phyloP scores from a whole-genome alignment of 768 basidiomycete genomes.

The Peribolospora kevripleyi region DNA sequence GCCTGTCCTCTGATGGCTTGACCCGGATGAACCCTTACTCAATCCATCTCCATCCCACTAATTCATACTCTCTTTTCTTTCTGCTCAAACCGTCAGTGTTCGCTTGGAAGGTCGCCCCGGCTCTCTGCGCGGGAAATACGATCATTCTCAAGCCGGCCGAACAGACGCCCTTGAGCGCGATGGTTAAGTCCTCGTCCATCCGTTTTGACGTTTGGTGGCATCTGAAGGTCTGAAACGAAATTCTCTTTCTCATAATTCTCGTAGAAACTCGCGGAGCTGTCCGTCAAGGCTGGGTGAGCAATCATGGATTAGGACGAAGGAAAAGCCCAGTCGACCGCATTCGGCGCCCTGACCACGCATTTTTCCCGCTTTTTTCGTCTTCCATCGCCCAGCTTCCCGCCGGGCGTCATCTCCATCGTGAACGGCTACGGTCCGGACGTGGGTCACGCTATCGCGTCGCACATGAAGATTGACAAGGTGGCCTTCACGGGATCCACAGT shows the following conservation, averaged over 20 bases:
- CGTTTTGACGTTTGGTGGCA: no score
- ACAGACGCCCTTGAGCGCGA: no score
- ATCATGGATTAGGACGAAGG: background rate
- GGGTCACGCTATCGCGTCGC: constrained; percentile 56
- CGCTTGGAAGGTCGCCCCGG: constrained; percentile 73
- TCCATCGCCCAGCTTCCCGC: constrained; percentile 33
- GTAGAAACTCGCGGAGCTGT: constrained; percentile 57
- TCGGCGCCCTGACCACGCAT: no score
- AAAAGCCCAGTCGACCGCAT: no score
- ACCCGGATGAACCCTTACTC: background rate
- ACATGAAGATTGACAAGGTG: constrained; percentile 43
- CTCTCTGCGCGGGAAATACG: constrained; percentile 71
- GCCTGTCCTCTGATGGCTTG: constrained; percentile 8
- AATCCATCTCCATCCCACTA: background rate
- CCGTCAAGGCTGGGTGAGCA: constrained; percentile 55
- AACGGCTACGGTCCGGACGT: constrained; percentile 31
- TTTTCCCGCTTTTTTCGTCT: background rate
- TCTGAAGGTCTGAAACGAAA: constrained; percentile 20
- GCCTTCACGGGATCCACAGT: constrained; percentile 83
- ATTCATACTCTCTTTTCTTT: constrained; percentile 9
- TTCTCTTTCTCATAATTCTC: background rate
- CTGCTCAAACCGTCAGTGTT: constrained; percentile 10
- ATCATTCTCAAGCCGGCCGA: constrained; percentile 78
- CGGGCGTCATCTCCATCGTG: constrained; percentile 72
- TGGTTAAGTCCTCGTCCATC: no score